These are phyloP conservation scores for Hibiscus trionum DNA, from an alignment of 345 rosid species.

Conservation along the genomic window DNA sequence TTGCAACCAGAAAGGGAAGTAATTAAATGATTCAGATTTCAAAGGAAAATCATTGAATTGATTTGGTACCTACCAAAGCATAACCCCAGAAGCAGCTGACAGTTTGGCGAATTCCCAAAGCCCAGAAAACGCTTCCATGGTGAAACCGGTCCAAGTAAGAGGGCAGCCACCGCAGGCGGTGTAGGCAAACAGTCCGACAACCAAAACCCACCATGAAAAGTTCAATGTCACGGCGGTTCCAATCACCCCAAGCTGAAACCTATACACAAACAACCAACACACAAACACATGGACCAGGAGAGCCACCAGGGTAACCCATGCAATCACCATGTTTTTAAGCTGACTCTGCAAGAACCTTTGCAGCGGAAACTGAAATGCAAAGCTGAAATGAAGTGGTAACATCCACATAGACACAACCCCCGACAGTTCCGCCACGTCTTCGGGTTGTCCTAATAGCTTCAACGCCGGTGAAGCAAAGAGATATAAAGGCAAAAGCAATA, in stretches of 20 bases:
- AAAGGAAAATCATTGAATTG: neutral
- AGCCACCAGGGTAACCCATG: slow-evolving; percentile 40
- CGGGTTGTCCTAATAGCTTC: slow-evolving; percentile 58
- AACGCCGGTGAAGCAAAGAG: slow-evolving; percentile 44
- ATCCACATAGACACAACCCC: slow-evolving; percentile 41
- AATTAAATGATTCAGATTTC: neutral
- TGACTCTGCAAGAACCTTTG: slow-evolving; percentile 77
- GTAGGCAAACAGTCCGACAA: slow-evolving; percentile 34
- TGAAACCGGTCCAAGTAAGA: slow-evolving; percentile 73
- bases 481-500: slow-evolving; percentile 50
- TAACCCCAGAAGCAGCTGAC: slow-evolving; percentile 74
- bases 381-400: slow-evolving; percentile 74
- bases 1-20: too few species aligned
- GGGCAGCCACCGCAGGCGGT: slow-evolving; percentile 56
- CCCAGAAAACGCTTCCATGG: slow-evolving; percentile 62
- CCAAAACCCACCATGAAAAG: slow-evolving; percentile 68
- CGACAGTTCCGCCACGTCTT: slow-evolving; percentile 49
- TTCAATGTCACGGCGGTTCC: slow-evolving; percentile 50
- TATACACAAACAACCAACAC: slow-evolving; percentile 58
- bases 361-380: slow-evolving; percentile 62
- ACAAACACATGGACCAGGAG: slow-evolving; percentile 44
- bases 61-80: slow-evolving; percentile 47
- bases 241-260: slow-evolving; percentile 41
- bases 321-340: slow-evolving; percentile 46
- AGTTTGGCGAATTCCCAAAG: slow-evolving; percentile 71